Conservation (phyloP, 1,139 yeast genomes). For the Scheffersomyces lignicola region DNA sequence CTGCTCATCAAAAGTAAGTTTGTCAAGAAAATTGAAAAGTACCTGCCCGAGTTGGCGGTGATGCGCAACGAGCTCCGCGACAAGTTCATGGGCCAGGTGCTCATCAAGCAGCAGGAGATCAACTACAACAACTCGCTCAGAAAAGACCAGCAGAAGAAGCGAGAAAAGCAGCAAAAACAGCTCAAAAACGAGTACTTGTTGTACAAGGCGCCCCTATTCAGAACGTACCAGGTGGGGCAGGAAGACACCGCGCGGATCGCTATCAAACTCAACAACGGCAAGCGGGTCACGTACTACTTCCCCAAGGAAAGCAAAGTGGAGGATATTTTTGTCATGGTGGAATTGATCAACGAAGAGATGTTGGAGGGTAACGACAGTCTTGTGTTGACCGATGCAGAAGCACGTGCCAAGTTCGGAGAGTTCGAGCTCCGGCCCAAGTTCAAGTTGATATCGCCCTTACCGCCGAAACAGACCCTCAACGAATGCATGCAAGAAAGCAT, state of each 20-base stretch:
- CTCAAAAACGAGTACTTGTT: slow-evolving; percentile 30
- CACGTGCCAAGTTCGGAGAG: slow-evolving; percentile 19
- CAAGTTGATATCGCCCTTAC: slow-evolving; percentile 38
- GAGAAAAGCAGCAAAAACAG: slow-evolving; percentile 19
- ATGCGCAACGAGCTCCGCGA: slow-evolving; percentile 65
- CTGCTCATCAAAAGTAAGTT: slow-evolving; percentile 39
- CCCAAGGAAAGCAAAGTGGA: slow-evolving; percentile 46
- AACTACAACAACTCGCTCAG: slow-evolving; percentile 73
- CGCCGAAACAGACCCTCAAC: slow-evolving; percentile 36
- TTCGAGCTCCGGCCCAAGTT: slow-evolving; percentile 31
- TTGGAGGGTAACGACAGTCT: slow-evolving; percentile 32
- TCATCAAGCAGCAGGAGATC: slow-evolving; percentile 73
- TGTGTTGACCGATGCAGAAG: slow-evolving; percentile 34
- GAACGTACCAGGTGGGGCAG: slow-evolving; percentile 15
- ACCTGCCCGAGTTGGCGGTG: slow-evolving; percentile 59
- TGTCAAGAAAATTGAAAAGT: slow-evolving; percentile 47
- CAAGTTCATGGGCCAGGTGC: slow-evolving; percentile 55
- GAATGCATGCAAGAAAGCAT: slow-evolving; percentile 23
- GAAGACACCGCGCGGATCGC: slow-evolving; percentile 50
- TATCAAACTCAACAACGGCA: slow-evolving; percentile 54
- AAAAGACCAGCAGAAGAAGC: slow-evolving; percentile 47
- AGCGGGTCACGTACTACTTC: slow-evolving; percentile 49
- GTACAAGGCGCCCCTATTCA: slow-evolving; percentile 51
- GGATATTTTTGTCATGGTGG: slow-evolving; percentile 63
- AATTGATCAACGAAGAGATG: slow-evolving; percentile 33